phyloP scores from a whole-genome alignment of 225 moss, liverwort and hornwort genomes.

The Rhytidiadelphus loreus region DNA sequence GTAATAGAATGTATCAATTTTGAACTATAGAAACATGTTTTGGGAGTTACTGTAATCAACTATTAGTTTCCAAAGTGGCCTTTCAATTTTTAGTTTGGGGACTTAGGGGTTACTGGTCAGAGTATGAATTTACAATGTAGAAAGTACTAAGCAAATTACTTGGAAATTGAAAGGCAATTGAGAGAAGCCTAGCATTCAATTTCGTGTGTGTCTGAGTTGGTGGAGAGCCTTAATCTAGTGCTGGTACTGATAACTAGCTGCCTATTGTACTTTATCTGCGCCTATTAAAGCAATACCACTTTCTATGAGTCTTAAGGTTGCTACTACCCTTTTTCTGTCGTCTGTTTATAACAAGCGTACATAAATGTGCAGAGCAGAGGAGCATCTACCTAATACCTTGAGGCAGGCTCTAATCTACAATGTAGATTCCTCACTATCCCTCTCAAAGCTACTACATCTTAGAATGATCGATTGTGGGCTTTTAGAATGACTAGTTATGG shows the following conservation, averaged over 20 bases:
- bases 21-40: background rate
- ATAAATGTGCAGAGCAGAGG: conserved; percentile 73
- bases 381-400: conserved; percentile 96
- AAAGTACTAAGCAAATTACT: background rate
- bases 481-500: background rate
- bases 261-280: background rate
- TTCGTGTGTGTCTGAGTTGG: background rate
- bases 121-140: background rate
- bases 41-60: background rate
- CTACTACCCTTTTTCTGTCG: background rate
- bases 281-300: background rate
- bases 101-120: background rate
- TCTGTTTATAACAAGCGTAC: background rate
- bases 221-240: background rate
- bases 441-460: background rate
- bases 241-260: background rate
- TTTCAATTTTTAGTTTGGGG: background rate
- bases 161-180: background rate
- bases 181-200: background rate
- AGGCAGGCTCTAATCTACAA: conserved; percentile 92
- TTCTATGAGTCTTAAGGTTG: background rate
- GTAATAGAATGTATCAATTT: background rate
- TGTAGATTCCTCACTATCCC: conserved; percentile 14
- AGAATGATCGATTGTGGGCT: background rate
- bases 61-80: background rate